Evolutionary conservation across 2,329 filamentous ascomycete genomes (phyloP), one percentile per base, ranked within the genome.

Genomic region (Verticillium albo-atrum): DNA sequence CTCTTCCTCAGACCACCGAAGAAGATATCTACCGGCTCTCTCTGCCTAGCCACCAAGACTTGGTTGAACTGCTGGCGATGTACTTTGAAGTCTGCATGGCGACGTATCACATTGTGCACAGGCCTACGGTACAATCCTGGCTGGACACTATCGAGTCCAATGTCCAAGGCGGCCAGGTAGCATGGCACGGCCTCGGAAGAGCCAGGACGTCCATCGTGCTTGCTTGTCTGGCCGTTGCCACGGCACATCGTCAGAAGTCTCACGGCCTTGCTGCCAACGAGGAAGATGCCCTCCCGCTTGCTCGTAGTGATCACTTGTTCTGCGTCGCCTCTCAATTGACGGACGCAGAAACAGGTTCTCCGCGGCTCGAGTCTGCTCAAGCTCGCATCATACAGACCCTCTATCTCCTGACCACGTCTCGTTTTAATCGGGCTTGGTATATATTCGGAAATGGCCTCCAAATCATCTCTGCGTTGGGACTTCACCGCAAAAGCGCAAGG

Each of bases 41-140:
- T 54, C 58, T 84, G 57, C 74, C 76, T 4, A 58, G 77, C 52
- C 70, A 73, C 6, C 67, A 69, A 1, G 73, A 72, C 6, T 59
- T 68, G 0, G 63, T 60, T 4, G 57, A 61, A 1, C 42, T 85
- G 2, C 70, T 86, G 4, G 73, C 75, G 7, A 72, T 83, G 6
- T 87, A 86, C 58, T 87, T 87, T 62, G 83, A 86, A 54, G 83
- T 82, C 59, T 84, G 82, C 6, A 82, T 84, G 23, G 82, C 84
- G 0, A 87, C 84, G 0, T 85, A 86, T 63, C 78, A 83, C 3
- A 83, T 86, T 59, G 65, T 87, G 23, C 82, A 86, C 64, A 73
- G 82, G 0, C 80, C 81, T 0, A 81, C 78, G 2, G 78, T 84
- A 0, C 77, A 82, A 56, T 56, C 63, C 0, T 85, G 82, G 81